Base-by-base conservation (phyloP, 2,329 filamentous ascomycete species). In the Exophiala bonariae region DNA sequence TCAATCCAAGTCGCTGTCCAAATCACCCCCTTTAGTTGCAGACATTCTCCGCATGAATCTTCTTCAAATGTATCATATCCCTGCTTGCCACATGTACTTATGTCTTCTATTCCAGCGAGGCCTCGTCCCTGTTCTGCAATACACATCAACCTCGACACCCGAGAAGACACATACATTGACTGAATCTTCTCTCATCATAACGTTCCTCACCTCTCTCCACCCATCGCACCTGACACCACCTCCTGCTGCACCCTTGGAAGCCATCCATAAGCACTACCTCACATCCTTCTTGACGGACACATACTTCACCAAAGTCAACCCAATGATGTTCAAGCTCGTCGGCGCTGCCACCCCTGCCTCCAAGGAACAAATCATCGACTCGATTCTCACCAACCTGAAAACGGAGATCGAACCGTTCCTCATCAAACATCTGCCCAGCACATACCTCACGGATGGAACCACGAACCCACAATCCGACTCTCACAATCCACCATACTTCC, bases 371-470 rank as follows among this genome's bases (percentile, higher is more conserved):
- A 61, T 77, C 3, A 71, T 66, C 0, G 66, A 76, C 17, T 76
- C 76, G 7, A 69, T 81, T n/a, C 69, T 85, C 3, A 73, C 71
- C 1, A 72, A 71, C 1, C 67, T 87, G 1, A 72, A 75, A 43
- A 88, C 85, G 69, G 86, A 92, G 59, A 70, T 93, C 45, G 88
- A 91, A 67, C 86, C 86, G 1, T 67, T 89, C 30, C 70, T 95
- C 19, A 61, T 59, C 6, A 40, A 44, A 26, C 23, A 26, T 11
- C 23, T 26, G 6, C 6, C 6, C 23, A 26, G 11, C 6, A 26
- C 23, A 6, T n/a, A n/a, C n/a, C n/a, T n/a, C n/a, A n/a, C n/a
- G n/a, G 37, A 32, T 93, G 20, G 75, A 75, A 0, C 69, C 63
- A 2, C 23, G 30, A 17, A 37, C 7, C 4, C 7, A 4, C 11